Evolutionary conservation across 495 filamentous ascomycete genomes (phyloP).

Genomic region (Hypoxylon trugodes): DNA sequence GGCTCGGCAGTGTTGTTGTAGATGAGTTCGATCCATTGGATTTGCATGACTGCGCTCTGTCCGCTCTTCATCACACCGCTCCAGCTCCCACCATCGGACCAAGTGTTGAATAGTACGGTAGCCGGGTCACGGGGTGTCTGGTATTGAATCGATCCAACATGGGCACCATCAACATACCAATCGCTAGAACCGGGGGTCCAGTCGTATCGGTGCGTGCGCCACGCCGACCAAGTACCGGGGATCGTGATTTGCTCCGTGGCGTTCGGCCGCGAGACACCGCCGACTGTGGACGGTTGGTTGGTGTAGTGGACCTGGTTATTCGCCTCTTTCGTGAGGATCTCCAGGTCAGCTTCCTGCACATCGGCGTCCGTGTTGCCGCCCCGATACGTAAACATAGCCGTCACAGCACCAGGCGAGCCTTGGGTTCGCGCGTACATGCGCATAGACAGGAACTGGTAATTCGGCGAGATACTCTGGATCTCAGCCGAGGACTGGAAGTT

Average conservation of each 20-base stretch:
- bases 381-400: slow-evolving; percentile 74
- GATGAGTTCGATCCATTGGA: slow-evolving; percentile 78
- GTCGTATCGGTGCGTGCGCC: slow-evolving; percentile 75
- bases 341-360: slow-evolving; percentile 79
- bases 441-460: slow-evolving; percentile 66
- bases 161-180: slow-evolving; percentile 71
- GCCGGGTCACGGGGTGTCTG: slow-evolving; percentile 66
- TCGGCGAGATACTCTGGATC: slow-evolving; percentile 61
- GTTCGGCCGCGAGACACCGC: slow-evolving; percentile 53
- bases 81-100: slow-evolving; percentile 79
- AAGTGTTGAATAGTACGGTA: slow-evolving; percentile 73
- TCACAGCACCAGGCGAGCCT: slow-evolving; percentile 65
- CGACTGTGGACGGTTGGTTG: slow-evolving; percentile 68
- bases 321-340: slow-evolving; percentile 70
- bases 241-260: slow-evolving; percentile 51
- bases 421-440: slow-evolving; percentile 65
- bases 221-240: slow-evolving; percentile 65
- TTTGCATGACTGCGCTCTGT: slow-evolving; percentile 67
- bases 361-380: slow-evolving; percentile 41
- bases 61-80: slow-evolving; percentile 71
- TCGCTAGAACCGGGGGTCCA: slow-evolving; percentile 67
- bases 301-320: slow-evolving; percentile 69
- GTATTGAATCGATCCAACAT: slow-evolving; percentile 65
- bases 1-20: slow-evolving; percentile 64
- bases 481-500: slow-evolving; percentile 61